These are phyloP conservation scores for Rhodotorula graminis DNA, from an alignment of 768 basidiomycete species.

Conservation along the genomic window DNA sequence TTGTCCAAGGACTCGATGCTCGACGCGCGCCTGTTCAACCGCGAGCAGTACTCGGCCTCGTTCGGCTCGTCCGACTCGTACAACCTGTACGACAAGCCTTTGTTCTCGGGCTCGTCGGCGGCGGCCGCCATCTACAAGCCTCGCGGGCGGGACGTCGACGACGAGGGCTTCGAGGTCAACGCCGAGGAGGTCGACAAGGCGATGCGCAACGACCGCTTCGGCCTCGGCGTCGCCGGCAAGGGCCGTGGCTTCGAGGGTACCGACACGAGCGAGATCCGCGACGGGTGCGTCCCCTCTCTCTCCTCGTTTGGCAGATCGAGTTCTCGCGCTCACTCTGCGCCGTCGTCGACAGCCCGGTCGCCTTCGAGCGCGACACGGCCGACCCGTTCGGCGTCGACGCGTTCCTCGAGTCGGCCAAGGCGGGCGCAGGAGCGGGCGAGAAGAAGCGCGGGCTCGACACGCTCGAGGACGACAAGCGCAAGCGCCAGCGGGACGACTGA, in stretches of 20 bases:
- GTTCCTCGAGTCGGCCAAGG: slow-evolving; percentile 95
- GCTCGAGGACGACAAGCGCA: slow-evolving; percentile 26
- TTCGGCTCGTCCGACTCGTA: slow-evolving; percentile 94
- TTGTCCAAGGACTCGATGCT: slow-evolving; percentile 94
- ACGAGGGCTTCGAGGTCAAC: slow-evolving; percentile 85
- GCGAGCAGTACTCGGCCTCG: slow-evolving; percentile 71
- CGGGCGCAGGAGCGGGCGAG: slow-evolving; percentile 68
- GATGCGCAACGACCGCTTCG: slow-evolving; percentile 88
- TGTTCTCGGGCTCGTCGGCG: slow-evolving; percentile 93
- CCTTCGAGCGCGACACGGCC: slow-evolving; percentile 96
- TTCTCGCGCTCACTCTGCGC: background rate
- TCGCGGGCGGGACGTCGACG: slow-evolving; percentile 73
- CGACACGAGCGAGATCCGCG: slow-evolving; percentile 62
- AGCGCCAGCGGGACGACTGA: slow-evolving; percentile 35
- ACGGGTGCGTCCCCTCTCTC: slow-evolving; percentile 23
- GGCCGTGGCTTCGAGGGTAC: slow-evolving; percentile 79
- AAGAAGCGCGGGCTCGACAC: slow-evolving; percentile 44
- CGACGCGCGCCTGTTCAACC: slow-evolving; percentile 95
- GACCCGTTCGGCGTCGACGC: slow-evolving; percentile 96
- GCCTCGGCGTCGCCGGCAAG: slow-evolving; percentile 66
- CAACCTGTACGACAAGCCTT: slow-evolving; percentile 84
- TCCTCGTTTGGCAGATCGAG: background rate
- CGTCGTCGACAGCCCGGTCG: slow-evolving; percentile 73
- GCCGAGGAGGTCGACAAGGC: slow-evolving; percentile 89
- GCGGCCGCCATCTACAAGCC: slow-evolving; percentile 99